These are phyloP conservation scores for Globisporangium perplexum DNA, from an alignment of 352 stramenopile genomes.

Conservation along the genomic window DNA sequence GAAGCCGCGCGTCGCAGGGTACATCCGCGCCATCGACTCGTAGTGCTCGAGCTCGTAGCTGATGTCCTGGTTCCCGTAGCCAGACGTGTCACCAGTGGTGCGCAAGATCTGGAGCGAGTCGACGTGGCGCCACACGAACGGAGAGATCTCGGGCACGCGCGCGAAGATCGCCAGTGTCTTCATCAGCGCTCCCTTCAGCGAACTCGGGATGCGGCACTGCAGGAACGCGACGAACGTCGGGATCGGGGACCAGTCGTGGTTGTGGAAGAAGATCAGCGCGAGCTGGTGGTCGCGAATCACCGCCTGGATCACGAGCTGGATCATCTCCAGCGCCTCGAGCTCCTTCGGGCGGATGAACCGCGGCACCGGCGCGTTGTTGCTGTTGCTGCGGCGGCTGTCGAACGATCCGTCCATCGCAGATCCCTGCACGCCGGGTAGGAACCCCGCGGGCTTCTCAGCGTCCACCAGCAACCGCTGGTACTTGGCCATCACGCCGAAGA, in stretches of 20 bases:
- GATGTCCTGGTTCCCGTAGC: slow-evolving; percentile 72
- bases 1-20: slow-evolving; percentile 76
- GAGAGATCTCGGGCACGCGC: slow-evolving; percentile 68
- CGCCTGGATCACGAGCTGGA: slow-evolving; percentile 73
- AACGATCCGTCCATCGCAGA: slow-evolving; percentile 9
- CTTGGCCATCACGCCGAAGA: slow-evolving; percentile 80
- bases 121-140: slow-evolving; percentile 82
- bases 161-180: slow-evolving; percentile 78
- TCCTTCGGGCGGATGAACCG: slow-evolving; percentile 80
- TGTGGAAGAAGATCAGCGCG: slow-evolving; percentile 82
- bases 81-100: slow-evolving; percentile 54
- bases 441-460: slow-evolving; percentile 43
- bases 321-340: slow-evolving; percentile 74
- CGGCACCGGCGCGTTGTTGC: slow-evolving; percentile 29
- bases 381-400: slow-evolving; percentile 6
- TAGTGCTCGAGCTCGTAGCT: slow-evolving; percentile 85
- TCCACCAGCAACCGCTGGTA: slow-evolving; percentile 77
- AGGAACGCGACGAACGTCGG: slow-evolving; percentile 79
- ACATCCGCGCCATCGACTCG: slow-evolving; percentile 67
- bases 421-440: slow-evolving; percentile 21
- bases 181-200: slow-evolving; percentile 82
- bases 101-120: slow-evolving; percentile 79
- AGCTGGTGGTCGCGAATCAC: slow-evolving; percentile 71
- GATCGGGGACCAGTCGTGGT: slow-evolving; percentile 80
- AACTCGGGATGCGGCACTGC: slow-evolving; percentile 78